Percentiles rank a stretch among this genome's conserved stretches.
Conservation (phyloP, 441 rosid genomes). For the Mallotus repandus region DNA sequence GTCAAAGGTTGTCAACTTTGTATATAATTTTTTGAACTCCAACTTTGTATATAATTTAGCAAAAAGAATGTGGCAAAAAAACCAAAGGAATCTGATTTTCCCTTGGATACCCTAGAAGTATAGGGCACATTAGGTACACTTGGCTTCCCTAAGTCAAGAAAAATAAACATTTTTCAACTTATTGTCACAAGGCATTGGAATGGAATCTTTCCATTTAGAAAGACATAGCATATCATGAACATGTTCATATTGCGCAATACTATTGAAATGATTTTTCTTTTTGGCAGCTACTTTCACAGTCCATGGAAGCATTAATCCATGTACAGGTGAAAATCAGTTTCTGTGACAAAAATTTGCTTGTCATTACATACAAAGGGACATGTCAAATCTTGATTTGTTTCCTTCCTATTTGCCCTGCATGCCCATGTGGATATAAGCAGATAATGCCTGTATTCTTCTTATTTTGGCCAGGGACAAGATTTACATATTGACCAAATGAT, state of each 20-base stretch:
- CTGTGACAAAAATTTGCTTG: not conserved
- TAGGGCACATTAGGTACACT: slow-evolving; percentile 1
- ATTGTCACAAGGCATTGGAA: slow-evolving; percentile 5
- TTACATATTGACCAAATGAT: no score
- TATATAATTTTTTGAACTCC: not conserved
- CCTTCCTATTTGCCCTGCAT: no score
- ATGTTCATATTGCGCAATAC: not conserved
- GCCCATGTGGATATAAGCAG: no score
- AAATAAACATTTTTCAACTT: not conserved
- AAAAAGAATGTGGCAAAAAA: slow-evolving; percentile 13
- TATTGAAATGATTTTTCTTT: not conserved
- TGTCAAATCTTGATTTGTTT: slow-evolving; percentile 3
- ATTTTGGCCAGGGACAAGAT: no score
- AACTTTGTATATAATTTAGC: not conserved
- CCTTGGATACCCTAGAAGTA: slow-evolving; percentile 35
- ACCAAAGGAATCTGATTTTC: slow-evolving; percentile 18
- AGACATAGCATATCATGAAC: not conserved
- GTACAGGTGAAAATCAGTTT: not conserved
- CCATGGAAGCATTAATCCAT: not conserved
- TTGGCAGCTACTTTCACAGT: not conserved
- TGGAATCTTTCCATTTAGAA: slow-evolving; percentile 19
- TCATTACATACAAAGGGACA: not conserved
- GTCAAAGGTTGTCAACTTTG: not conserved
- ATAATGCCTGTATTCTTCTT: no score
- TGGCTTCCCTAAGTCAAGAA: not conserved